Evolutionary conservation across 331 rosid genomes (phyloP).

Genomic region (Quercus lobata): DNA sequence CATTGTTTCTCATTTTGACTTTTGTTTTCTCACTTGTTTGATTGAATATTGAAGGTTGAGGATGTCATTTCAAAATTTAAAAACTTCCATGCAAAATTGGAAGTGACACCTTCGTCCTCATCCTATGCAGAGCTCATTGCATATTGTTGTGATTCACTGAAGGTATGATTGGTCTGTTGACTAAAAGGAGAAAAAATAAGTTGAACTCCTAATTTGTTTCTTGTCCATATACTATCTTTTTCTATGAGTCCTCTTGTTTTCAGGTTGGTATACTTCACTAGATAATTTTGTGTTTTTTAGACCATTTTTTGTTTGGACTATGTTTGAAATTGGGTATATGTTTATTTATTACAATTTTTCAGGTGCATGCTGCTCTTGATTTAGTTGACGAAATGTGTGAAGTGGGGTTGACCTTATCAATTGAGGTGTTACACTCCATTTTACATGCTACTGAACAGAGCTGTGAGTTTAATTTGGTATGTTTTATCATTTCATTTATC

Average conservation of each 20-base stretch:
- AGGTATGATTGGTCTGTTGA: constrained; percentile 45
- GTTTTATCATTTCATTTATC: constrained; percentile 11
- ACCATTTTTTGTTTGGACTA: constrained; percentile 9
- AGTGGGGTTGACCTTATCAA: constrained; percentile 46
- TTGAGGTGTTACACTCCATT: constrained; percentile 40
- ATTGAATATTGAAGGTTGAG: constrained; percentile 69
- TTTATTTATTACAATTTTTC: constrained; percentile 3
- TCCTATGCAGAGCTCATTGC: constrained; percentile 67
- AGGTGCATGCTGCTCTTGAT: constrained; percentile 75
- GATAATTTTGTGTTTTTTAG: constrained; percentile 1
- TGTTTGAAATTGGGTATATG: constrained; percentile 5
- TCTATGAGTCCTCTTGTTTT: constrained; percentile 1
- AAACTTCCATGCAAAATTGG: constrained; percentile 50
- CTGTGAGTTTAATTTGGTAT: constrained; percentile 67
- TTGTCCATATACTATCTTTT: not conserved
- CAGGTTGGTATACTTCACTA: not conserved
- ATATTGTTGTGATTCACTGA: constrained; percentile 50
- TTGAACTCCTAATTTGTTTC: not conserved
- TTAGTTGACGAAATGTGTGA: constrained; percentile 61
- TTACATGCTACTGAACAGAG: constrained; percentile 46
- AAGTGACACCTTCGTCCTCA: constrained; percentile 56
- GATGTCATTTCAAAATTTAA: constrained; percentile 51
- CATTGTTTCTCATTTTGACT: not conserved
- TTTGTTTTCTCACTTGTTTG: constrained; percentile 12
- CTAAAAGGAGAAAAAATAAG: not conserved